Evolutionary conservation across 75 land plant species (phyloP).

Genomic region (Cunninghamia lanceolata): DNA sequence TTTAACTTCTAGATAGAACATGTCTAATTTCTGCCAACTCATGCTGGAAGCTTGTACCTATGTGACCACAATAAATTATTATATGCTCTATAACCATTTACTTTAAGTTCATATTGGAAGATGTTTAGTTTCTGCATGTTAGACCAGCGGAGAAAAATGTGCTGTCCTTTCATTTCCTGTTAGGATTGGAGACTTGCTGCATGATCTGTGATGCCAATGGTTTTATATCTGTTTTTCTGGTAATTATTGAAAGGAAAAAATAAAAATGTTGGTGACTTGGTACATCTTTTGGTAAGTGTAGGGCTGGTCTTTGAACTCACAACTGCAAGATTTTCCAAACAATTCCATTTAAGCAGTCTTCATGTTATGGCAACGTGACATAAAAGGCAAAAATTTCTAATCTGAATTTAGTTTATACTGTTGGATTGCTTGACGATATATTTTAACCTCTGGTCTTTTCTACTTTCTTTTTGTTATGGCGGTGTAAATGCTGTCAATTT

Average conservation of each 20-base stretch:
- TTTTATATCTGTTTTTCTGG: neutral
- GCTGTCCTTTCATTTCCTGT: neutral
- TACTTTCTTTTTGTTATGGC: neutral
- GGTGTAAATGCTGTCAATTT: neutral
- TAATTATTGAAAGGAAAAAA: neutral
- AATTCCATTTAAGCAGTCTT: neutral
- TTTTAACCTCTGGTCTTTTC: neutral
- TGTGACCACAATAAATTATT: neutral
- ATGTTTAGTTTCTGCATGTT: neutral
- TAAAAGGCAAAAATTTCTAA: neutral
- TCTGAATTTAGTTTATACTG: neutral
- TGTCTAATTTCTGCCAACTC: neutral
- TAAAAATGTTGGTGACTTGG: neutral
- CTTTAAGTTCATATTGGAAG: neutral
- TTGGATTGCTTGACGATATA: neutral
- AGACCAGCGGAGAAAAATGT: neutral
- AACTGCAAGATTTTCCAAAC: neutral
- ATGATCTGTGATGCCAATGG: neutral
- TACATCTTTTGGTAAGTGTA: neutral
- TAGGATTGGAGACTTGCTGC: neutral
- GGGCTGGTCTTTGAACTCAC: neutral
- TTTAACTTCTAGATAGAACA: neutral
- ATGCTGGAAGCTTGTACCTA: neutral
- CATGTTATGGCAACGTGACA: neutral
- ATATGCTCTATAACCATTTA: neutral